phyloP scores from a whole-genome alignment of 306 rosid species.

The Sphenostylis stenocarpa region DNA sequence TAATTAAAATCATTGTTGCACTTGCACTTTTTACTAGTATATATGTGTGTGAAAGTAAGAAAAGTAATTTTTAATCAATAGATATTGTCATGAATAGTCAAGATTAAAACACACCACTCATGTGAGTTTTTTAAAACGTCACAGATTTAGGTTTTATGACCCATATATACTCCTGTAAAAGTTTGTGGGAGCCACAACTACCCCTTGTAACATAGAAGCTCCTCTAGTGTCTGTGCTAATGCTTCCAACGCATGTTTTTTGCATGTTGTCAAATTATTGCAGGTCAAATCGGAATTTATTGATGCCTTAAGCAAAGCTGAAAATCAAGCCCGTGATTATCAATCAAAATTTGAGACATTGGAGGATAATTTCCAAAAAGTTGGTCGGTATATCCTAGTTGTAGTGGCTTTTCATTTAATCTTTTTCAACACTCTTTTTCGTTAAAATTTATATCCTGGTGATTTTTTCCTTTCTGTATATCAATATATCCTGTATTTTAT shows the following conservation, averaged over 20 bases:
- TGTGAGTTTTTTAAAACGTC: neutral
- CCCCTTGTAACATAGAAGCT: neutral
- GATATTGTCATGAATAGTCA: neutral
- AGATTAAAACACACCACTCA: neutral
- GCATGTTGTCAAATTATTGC: neutral
- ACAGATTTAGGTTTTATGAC: neutral
- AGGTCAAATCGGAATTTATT: conserved; percentile 85
- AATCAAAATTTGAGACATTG: conserved; percentile 52
- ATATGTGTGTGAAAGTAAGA: neutral
- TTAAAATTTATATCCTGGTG: neutral
- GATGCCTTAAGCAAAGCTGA: conserved; percentile 83
- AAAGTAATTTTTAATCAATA: neutral
- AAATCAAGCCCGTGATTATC: conserved; percentile 69
- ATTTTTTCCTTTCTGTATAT: neutral
- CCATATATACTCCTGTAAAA: neutral
- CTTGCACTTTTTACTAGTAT: neutral
- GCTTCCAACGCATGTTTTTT: neutral
- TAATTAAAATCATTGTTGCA: neutral
- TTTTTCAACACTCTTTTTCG: neutral
- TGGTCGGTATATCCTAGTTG: conserved; percentile 52
- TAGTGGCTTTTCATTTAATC: neutral
- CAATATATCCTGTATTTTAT: neutral
- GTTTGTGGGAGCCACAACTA: neutral
- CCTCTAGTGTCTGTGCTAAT: neutral
- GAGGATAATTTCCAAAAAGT: conserved; percentile 57